Conservation (phyloP, 345 rosid genomes). For the Salix exigua region DNA sequence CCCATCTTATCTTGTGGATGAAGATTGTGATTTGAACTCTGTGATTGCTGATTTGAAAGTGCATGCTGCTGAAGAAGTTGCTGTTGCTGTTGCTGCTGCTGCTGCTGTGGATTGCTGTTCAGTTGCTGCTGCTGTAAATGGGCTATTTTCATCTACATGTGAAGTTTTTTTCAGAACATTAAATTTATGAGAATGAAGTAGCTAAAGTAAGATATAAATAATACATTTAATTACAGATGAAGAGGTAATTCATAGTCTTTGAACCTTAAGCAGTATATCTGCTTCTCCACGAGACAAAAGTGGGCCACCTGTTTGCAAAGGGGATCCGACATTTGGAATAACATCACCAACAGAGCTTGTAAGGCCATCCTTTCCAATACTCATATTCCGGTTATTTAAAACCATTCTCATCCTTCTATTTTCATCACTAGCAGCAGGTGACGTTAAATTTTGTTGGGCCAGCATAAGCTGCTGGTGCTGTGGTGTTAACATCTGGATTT, state of each 20-base stretch:
- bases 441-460: slow-evolving; percentile 78
- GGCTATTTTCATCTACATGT: slow-evolving; percentile 63
- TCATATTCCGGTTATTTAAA: slow-evolving; percentile 54
- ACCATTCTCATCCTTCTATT: slow-evolving; percentile 74
- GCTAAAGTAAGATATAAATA: neutral
- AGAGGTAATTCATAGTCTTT: slow-evolving; percentile 2
- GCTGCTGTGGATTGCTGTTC: slow-evolving; percentile 59
- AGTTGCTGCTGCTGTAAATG: slow-evolving; percentile 41
- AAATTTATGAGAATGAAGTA: neutral
- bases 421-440: slow-evolving; percentile 74
- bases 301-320: slow-evolving; percentile 59
- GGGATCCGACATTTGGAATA: slow-evolving; percentile 62
- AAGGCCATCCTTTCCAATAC: slow-evolving; percentile 72
- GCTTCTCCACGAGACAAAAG: slow-evolving; percentile 57
- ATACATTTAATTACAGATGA: neutral
- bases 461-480: slow-evolving; percentile 95
- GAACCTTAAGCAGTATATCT: slow-evolving; percentile 65
- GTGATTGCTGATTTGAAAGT: slow-evolving; percentile 69
- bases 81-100: slow-evolving; percentile 39
- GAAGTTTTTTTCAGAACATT: neutral
- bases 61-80: slow-evolving; percentile 58
- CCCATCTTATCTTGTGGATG: slow-evolving; percentile 90
- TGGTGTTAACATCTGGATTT: slow-evolving; percentile 81
- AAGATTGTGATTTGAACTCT: slow-evolving; percentile 62
- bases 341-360: slow-evolving; percentile 67